A percentile compares a stretch with the other conserved stretches of the same genome.
phyloP scores from a whole-genome alignment of 1,284 basidiomycete genomes.

The Ganoderma lingzhi region DNA sequence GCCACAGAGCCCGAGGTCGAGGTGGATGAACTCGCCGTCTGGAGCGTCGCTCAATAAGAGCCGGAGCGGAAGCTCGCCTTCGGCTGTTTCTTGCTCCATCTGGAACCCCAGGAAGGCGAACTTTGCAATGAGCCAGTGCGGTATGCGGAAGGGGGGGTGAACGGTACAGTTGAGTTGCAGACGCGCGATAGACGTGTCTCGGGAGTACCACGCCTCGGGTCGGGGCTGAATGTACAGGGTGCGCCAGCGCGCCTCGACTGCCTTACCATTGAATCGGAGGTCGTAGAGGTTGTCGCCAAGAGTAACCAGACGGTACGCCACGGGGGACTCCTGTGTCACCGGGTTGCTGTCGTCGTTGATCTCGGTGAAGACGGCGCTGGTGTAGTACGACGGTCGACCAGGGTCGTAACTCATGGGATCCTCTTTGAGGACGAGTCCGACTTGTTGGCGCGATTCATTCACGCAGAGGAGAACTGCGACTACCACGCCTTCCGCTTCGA shows the following conservation, averaged over 20 bases:
- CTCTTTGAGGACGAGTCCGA: background rate
- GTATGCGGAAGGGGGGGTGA: background rate
- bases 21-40: slow-evolving; percentile 3
- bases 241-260: background rate
- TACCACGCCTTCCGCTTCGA: background rate
- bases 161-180: slow-evolving; percentile 3
- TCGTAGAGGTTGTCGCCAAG: slow-evolving; percentile 2
- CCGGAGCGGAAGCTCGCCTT: background rate
- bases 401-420: slow-evolving; percentile 1
- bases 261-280: background rate
- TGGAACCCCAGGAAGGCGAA: background rate
- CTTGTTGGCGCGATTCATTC: background rate
- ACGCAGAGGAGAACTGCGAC: slow-evolving; percentile 1
- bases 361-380: slow-evolving; percentile 2
- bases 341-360: background rate
- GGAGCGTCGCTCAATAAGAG: background rate
- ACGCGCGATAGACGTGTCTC: background rate
- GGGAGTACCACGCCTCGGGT: background rate
- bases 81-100: background rate
- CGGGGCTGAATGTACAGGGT: background rate
- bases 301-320: background rate
- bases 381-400: background rate
- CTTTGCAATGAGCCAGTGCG: slow-evolving; percentile 2
- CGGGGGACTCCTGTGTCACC: background rate
- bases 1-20: background rate